Evolutionary conservation across 805 yeast genomes (phyloP), one percentile per base, ranked within the genome.

Genomic region (Metschnikowia chrysomelidarum): DNA sequence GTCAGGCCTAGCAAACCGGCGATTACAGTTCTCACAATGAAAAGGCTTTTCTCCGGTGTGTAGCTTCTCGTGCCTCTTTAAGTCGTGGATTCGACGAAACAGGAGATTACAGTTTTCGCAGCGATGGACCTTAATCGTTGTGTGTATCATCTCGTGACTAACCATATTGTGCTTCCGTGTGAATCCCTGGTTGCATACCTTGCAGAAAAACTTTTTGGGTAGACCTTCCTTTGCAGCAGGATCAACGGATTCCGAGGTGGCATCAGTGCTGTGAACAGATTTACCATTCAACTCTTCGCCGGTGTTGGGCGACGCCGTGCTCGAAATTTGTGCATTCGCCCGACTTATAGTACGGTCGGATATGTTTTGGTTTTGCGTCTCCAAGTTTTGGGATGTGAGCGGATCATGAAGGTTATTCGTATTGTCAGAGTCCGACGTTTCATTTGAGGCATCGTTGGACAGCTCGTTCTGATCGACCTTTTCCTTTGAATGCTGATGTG

Each of bases 41-140:
- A 62, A 79, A 1, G 91, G 89, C 53, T 75, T 79, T 45, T 78
- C 87, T 15, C 91, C 91, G 0, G 87, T 75, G 52, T 85, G 95
- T 22, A 81, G 66, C 56, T 81, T 81, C 38, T 74, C 75, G 51
- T 85, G 95, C 34, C 95, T 69, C 50, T 78, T 82, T 50, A 86
- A 65, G 55, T 86, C 94, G 55, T 84, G 89, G 19, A 77, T 71
- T 30, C 94, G 67, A 41, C 93, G 70, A 56, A 86, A 85, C 44
- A 68, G 73, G 30, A 75, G 64, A 34, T 69, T 62, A 51, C 95
- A 85, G 19, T 71, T 69, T 9, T 71, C 43, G 56, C 95, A 85
- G 16, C 62, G 57, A 57, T 71, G 83, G 2, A 88, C 87, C 52
- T 76, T 80, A 43, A 68, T 71, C 32, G 72, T 67, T 11, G 86